Evolutionary conservation across 2,329 filamentous ascomycete genomes (phyloP).

Genomic region (Neospermospora avenae): DNA sequence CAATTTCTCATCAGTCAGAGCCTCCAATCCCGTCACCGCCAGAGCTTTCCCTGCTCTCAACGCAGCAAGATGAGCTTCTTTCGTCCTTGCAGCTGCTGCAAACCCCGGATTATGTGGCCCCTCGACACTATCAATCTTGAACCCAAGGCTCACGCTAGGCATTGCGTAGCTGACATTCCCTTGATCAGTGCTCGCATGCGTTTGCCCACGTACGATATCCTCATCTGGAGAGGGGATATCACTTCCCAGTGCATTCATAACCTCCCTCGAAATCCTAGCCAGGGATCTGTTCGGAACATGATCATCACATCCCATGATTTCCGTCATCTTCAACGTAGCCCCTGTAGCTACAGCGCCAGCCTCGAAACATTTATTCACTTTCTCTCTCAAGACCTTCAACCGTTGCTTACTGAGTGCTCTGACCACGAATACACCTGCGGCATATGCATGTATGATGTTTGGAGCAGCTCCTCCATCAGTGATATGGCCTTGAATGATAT

Average conservation of each 20-base stretch:
- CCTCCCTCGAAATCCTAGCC: slow-evolving; percentile 43
- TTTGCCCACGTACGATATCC: slow-evolving; percentile 41
- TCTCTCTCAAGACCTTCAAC: slow-evolving; percentile 39
- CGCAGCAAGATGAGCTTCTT: slow-evolving; percentile 23
- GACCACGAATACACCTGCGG: slow-evolving; percentile 40
- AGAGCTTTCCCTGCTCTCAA: slow-evolving; percentile 27
- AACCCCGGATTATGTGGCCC: slow-evolving; percentile 52
- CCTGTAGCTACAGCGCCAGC: slow-evolving; percentile 49
- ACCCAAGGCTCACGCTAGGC: slow-evolving; percentile 52
- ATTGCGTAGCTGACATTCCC: slow-evolving; percentile 56
- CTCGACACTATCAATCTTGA: slow-evolving; percentile 46
- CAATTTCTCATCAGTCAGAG: slow-evolving; percentile 42
- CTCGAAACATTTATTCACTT: slow-evolving; percentile 46
- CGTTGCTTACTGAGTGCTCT: slow-evolving; percentile 43
- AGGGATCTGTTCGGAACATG: slow-evolving; percentile 52
- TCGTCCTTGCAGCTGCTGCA: slow-evolving; percentile 32
- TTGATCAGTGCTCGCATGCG: slow-evolving; percentile 57
- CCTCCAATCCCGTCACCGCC: slow-evolving; percentile 46
- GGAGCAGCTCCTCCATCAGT: slow-evolving; percentile 38
- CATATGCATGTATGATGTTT: slow-evolving; percentile 38
- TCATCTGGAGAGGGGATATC: slow-evolving; percentile 39
- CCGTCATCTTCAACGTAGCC: slow-evolving; percentile 44
- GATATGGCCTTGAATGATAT: slow-evolving; percentile 40
- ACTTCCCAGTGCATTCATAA: slow-evolving; percentile 42
- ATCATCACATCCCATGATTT: slow-evolving; percentile 47